A percentile compares a stretch with the other conserved stretches of the same genome.
These are phyloP conservation scores for Xylaria palmicola DNA, from an alignment of 495 filamentous ascomycete genomes.

Conservation along the genomic window DNA sequence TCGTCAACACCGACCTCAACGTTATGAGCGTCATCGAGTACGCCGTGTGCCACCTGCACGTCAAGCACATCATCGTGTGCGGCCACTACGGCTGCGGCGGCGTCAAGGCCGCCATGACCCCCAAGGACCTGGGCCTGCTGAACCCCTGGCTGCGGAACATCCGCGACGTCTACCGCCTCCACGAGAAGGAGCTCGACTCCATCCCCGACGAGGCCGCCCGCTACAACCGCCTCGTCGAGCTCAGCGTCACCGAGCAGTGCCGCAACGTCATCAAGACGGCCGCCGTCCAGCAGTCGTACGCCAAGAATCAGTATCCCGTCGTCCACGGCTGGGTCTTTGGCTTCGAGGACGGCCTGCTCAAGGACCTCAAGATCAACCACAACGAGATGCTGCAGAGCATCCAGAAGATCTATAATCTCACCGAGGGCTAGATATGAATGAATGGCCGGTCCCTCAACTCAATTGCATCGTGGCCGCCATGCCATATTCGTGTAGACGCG, in stretches of 20 bases:
- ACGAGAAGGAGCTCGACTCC: constrained; percentile 56
- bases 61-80: constrained; percentile 65
- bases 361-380: constrained; percentile 53
- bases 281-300: constrained; percentile 53
- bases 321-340: constrained; percentile 60
- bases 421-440: constrained; percentile 21
- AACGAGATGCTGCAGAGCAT: constrained; percentile 44
- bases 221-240: constrained; percentile 58
- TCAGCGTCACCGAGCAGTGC: constrained; percentile 60
- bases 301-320: constrained; percentile 51
- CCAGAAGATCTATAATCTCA: constrained; percentile 58
- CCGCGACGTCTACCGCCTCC: constrained; percentile 57
- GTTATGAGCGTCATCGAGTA: constrained; percentile 64
- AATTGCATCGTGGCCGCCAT: not conserved
- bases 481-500: too few relatives aligned
- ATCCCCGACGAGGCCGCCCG: constrained; percentile 44
- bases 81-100: constrained; percentile 66
- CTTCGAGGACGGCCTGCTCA: constrained; percentile 52
- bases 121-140: constrained; percentile 57
- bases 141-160: constrained; percentile 64
- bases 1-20: constrained; percentile 58
- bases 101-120: constrained; percentile 60
- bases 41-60: constrained; percentile 57
- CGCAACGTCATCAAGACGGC: constrained; percentile 60
- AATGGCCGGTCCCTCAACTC: not conserved